A percentile compares a stretch with the other conserved stretches of the same genome.
These are phyloP conservation scores for Curvularia spicifera DNA, from an alignment of 2,329 filamentous ascomycete species.

Conservation along the genomic window DNA sequence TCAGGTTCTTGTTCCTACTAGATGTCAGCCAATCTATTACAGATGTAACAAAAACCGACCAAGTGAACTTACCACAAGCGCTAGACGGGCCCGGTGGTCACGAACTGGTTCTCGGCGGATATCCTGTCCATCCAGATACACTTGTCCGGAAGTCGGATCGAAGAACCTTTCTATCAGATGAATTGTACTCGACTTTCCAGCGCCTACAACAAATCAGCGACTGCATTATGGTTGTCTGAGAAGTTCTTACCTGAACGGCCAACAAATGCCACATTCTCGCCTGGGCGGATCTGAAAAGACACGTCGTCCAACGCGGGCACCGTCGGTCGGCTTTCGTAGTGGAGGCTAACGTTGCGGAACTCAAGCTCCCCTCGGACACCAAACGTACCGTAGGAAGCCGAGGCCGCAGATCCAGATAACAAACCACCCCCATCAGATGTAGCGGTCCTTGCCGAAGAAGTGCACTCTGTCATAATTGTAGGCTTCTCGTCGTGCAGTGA, in stretches of 20 bases:
- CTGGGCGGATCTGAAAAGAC: slow-evolving; percentile 48
- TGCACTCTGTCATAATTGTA: slow-evolving; percentile 43
- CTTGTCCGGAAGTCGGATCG: slow-evolving; percentile 49
- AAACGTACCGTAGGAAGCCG: slow-evolving; percentile 28
- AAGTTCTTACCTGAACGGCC: slow-evolving; percentile 46
- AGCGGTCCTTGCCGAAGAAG: not conserved
- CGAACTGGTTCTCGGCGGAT: slow-evolving; percentile 49
- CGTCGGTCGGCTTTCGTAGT: slow-evolving; percentile 41
- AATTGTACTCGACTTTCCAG: slow-evolving; percentile 55
- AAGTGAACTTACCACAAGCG: slow-evolving; percentile 46
- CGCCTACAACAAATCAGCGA: slow-evolving; percentile 30
- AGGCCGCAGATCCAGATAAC: slow-evolving; percentile 22
- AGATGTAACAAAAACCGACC: not conserved
- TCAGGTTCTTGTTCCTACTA: slow-evolving; percentile 52
- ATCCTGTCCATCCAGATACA: slow-evolving; percentile 53
- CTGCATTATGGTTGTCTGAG: not conserved
- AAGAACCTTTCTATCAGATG: slow-evolving; percentile 57
- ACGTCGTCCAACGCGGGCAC: slow-evolving; percentile 48
- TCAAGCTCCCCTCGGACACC: slow-evolving; percentile 40
- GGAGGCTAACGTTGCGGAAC: slow-evolving; percentile 43
- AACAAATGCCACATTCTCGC: slow-evolving; percentile 51
- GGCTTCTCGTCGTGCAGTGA: slow-evolving; percentile 51
- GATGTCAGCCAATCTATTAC: slow-evolving; percentile 5
- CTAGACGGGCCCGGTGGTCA: slow-evolving; percentile 49
- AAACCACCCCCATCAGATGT: slow-evolving; percentile 13